Base-by-base conservation (phyloP, 2,329 filamentous ascomycete genomes). In the Colletotrichum truncatum region DNA sequence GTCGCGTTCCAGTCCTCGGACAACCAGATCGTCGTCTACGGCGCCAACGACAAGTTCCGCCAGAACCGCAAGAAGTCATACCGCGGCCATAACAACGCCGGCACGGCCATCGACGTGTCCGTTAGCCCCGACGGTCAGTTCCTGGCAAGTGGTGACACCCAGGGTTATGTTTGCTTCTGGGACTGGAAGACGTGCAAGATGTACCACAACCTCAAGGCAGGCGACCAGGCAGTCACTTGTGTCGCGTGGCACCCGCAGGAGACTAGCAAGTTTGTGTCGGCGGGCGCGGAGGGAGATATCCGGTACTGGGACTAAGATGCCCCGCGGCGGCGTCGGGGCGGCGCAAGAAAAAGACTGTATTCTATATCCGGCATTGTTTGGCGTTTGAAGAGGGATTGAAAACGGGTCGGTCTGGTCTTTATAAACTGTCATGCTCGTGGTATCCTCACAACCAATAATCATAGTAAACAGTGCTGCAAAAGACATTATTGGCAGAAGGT, bases 131-230 rank as follows among this genome's bases (percentile, higher is more conserved):
- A 98, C 76, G 96, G 96, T 0, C 93, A 97, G 75, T 97, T 98
- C 76, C 84, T 99, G 58, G 91, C 89, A 18, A 92, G 88, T 16
- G 96, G 96, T 67, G 96, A 99, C 77, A 93, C 89, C 54, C 93
- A 88, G 14, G 96, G 97, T 34, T 98, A 88, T 73, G 89, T 97
- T 49, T 97, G 93, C 79, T 98, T 98, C 81, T 99, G 94, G 93
- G 96, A 98, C 79, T 99, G 94, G 93, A 99, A 99, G 87, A 98
- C 94, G 38, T 97, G 95, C 78, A 98, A 98, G 82, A 95, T 99
- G 94, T 97, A 93, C 80, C 93, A 97, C 81, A 98, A 98, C 85
- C 89, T 99, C 69, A 88, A 92, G 79, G 94, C 93, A 23, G 89
- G 93, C 64, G 94, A 93, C 58, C 88, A 91, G 56, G 89, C 94